Percentiles rank a stretch among this genome's conserved stretches.
These are phyloP conservation scores for Penicillium sp. DNA, from an alignment of 2,329 filamentous ascomycete genomes.

Conservation along the genomic window DNA sequence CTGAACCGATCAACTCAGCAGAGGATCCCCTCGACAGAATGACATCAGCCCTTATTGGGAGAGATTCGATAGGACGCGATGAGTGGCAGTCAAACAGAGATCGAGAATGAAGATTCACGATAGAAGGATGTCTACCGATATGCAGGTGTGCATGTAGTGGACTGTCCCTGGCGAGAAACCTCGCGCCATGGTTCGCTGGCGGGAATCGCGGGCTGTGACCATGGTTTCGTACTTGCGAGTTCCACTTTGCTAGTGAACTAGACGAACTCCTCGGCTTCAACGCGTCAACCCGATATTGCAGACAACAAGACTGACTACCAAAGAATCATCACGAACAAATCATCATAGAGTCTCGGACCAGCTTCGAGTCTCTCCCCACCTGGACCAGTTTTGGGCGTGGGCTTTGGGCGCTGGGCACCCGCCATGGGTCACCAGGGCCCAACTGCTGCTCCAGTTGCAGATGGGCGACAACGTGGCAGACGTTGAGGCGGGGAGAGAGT, in stretches of 20 bases:
- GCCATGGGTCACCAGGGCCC: constrained; percentile 23
- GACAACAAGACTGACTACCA: not conserved
- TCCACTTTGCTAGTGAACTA: not conserved
- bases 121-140: not conserved
- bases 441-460: constrained; percentile 22
- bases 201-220: constrained; percentile 6
- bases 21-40: not conserved
- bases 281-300: not conserved
- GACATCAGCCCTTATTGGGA: too few relatives aligned
- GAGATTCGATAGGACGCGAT: not conserved
- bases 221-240: not conserved
- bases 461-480: constrained; percentile 29
- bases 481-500: constrained; percentile 15
- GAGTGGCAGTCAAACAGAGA: not conserved
- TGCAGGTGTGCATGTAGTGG: too few relatives aligned
- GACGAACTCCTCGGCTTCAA: not conserved
- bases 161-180: too few relatives aligned
- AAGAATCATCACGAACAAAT: not conserved
- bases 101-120: not conserved
- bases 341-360: not conserved
- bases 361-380: not conserved
- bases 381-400: not conserved
- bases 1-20: not conserved
- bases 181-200: constrained; percentile 4
- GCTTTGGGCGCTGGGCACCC: constrained; percentile 23